Evolutionary conservation across 2,329 filamentous ascomycete species (phyloP).

Genomic region (Sarocladiaceae sp.): DNA sequence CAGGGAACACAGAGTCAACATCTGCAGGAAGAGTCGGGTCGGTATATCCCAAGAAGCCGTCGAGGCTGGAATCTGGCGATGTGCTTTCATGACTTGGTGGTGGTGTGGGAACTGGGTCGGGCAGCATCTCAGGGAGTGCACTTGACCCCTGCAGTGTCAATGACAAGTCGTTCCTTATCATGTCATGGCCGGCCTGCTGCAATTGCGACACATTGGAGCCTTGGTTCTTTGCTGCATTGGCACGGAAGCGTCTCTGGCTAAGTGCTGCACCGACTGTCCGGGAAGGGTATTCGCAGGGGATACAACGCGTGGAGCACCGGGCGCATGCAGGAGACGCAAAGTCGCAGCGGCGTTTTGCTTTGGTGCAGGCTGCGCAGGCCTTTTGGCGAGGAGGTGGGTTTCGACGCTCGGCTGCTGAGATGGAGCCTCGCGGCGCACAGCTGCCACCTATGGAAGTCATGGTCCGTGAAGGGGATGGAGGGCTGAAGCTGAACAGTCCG

Average conservation of each 20-base stretch:
- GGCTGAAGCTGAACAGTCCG: background rate
- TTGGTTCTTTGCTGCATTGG: background rate
- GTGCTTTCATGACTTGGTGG: too few relatives aligned
- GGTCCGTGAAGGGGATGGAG: background rate
- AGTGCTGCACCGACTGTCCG: background rate
- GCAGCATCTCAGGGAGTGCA: too few relatives aligned
- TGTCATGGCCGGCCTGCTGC: too few relatives aligned
- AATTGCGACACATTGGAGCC: background rate
- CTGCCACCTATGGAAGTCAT: too few relatives aligned
- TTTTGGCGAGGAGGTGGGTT: constrained; percentile 46
- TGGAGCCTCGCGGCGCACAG: too few relatives aligned
- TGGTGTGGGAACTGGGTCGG: too few relatives aligned
- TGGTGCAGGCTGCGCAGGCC: constrained; percentile 50
- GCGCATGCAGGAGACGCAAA: constrained; percentile 43
- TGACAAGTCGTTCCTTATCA: too few relatives aligned
- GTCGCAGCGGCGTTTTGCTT: constrained; percentile 51
- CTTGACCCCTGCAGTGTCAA: too few relatives aligned
- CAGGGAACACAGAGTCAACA: too few relatives aligned
- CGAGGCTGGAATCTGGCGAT: too few relatives aligned
- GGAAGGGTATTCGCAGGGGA: constrained; percentile 40
- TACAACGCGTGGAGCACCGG: constrained; percentile 41
- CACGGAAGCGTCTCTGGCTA: constrained; percentile 1
- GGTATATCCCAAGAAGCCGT: too few relatives aligned
- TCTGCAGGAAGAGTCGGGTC: too few relatives aligned
- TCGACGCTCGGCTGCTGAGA: constrained; percentile 23